Base-by-base conservation (phyloP, 2,329 filamentous ascomycete genomes). In the Cyphellophora attinorum region DNA sequence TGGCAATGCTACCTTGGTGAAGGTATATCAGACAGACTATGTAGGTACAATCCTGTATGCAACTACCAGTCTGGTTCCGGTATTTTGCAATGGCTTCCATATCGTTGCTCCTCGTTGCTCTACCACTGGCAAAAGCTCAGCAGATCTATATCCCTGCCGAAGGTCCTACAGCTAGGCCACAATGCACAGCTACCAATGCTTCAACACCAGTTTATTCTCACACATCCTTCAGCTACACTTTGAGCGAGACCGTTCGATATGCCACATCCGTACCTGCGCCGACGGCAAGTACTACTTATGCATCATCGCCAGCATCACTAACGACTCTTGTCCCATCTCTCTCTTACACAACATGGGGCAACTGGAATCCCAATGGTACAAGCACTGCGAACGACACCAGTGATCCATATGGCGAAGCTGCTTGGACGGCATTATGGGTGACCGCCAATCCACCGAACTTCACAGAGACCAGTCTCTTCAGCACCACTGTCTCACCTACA, bases 401-500 rank as follows among this genome's bases (percentile, higher is more conserved):
- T 1, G 49, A 57, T 23, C 45, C 48, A 5, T 60, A 58, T 37
- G 57, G 55, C 5, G 51, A 58, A 40, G 52, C 54, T 6, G 57
- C 56, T 3, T 60, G 56, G 54, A 54, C 53, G 3, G 52, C 53
- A 2, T 45, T 56, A 36, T 59, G 57, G 57, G 27, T 45, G 16
- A 28, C 40, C 5, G 54, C 52, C 5, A 47, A 50, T 27, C 39
- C 56, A 3, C 41, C 48, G 5, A 54, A 58, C 27, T 58, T 56
- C 30, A 57, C 54, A 1, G 42, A 54, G 11, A 50, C 53, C n/a
- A 51, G 53, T 1, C 41, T 64, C n/a, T 62, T 64, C 35, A 45
- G 34, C 32, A 45, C 71, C 0, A 76, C 72, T 0, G 70, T 72
- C 2, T 60, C 56, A 3, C 69, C 73, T 0, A 77, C 71, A 0